phyloP scores from a whole-genome alignment of 2,329 filamentous ascomycete genomes.

The Xylaria digitata region DNA sequence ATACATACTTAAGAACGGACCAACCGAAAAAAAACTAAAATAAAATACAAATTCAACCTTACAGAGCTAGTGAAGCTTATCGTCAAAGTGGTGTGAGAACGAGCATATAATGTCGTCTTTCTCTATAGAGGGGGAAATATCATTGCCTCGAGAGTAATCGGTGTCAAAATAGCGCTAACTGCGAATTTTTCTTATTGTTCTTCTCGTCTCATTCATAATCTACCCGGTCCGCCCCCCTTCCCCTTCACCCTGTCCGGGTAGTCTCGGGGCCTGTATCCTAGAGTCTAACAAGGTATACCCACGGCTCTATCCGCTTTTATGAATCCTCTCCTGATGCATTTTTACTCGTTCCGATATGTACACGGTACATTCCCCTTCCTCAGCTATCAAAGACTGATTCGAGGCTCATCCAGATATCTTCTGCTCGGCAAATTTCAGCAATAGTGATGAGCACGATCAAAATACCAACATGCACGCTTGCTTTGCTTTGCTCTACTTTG shows the following conservation, averaged over 20 bases:
- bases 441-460: slow-evolving; percentile 12
- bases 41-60: slow-evolving; percentile 1
- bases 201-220: background rate
- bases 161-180: background rate
- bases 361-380: slow-evolving; percentile 5
- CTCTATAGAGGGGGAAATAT: too few species aligned
- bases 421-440: slow-evolving; percentile 3
- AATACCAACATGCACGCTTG: slow-evolving; percentile 34
- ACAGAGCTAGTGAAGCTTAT: background rate
- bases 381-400: background rate
- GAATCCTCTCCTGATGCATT: background rate
- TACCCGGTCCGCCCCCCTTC: too few species aligned
- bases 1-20: background rate
- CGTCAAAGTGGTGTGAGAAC: too few species aligned
- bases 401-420: background rate
- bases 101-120: too few species aligned
- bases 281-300: slow-evolving; percentile 4
- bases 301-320: slow-evolving; percentile 15
- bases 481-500: slow-evolving; percentile 24
- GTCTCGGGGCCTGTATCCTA: background rate
- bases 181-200: background rate
- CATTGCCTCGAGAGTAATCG: too few species aligned
- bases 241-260: background rate
- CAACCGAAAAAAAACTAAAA: background rate
- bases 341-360: slow-evolving; percentile 21